phyloP scores from a whole-genome alignment of 805 yeast species.

The Kodamaea fukazawae region DNA sequence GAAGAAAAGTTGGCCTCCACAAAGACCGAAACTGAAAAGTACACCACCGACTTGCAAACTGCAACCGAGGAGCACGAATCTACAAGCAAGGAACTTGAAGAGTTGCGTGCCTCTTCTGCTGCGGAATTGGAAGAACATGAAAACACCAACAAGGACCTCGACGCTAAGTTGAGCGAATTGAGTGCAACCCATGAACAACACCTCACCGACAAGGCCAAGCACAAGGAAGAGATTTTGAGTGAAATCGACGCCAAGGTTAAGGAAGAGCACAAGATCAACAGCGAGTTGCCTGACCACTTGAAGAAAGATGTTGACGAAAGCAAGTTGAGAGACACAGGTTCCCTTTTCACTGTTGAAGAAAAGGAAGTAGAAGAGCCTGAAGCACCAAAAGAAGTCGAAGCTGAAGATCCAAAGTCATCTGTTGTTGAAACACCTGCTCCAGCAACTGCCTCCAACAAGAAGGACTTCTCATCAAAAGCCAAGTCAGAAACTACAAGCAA shows the following conservation, averaged over 20 bases:
- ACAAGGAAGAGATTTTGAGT: slow-evolving; percentile 32
- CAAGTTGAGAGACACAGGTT: slow-evolving; percentile 37
- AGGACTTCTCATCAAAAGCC: not conserved
- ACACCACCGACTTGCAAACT: slow-evolving; percentile 31
- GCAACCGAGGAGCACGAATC: slow-evolving; percentile 38
- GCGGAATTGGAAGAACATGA: slow-evolving; percentile 27
- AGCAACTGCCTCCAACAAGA: not conserved
- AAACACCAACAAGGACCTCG: slow-evolving; percentile 33
- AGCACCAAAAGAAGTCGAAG: slow-evolving; percentile 9
- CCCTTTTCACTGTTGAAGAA: slow-evolving; percentile 34
- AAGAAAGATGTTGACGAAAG: slow-evolving; percentile 34
- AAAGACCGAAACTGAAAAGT: slow-evolving; percentile 32
- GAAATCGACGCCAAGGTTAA: slow-evolving; percentile 37
- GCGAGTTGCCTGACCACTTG: slow-evolving; percentile 53
- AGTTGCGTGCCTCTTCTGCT: slow-evolving; percentile 24
- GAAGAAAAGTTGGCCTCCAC: slow-evolving; percentile 44
- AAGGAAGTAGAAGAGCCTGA: slow-evolving; percentile 16
- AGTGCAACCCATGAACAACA: slow-evolving; percentile 38
- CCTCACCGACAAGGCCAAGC: slow-evolving; percentile 33
- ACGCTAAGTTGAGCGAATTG: slow-evolving; percentile 42
- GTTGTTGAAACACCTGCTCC: slow-evolving; percentile 2
- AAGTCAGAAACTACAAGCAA: slow-evolving; percentile 6
- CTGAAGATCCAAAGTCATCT: slow-evolving; percentile 8
- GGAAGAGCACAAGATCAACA: slow-evolving; percentile 48
- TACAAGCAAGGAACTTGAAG: slow-evolving; percentile 37